These are phyloP conservation scores for Colletotrichum nymphaeae DNA, from an alignment of 2,329 filamentous ascomycete species.

Conservation along the genomic window DNA sequence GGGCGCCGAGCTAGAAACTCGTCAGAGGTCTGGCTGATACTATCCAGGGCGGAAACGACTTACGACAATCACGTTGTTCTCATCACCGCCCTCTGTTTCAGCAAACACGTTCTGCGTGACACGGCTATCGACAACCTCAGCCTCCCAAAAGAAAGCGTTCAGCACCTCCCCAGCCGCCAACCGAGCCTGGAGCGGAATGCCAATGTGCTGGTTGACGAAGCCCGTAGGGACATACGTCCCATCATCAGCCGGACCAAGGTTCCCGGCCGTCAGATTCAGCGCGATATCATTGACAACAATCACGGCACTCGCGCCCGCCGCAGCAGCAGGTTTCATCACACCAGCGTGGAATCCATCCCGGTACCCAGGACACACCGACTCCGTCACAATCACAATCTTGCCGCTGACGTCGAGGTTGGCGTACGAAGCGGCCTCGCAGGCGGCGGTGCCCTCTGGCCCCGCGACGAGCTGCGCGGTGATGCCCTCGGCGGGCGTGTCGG, in stretches of 20 bases:
- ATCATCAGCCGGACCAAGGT: constrained; percentile 41
- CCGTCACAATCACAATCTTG: constrained; percentile 47
- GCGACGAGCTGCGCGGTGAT: constrained; percentile 42
- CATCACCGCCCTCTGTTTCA: constrained; percentile 57
- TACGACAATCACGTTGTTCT: constrained; percentile 51
- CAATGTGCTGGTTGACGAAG: constrained; percentile 45
- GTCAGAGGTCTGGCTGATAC: neutral
- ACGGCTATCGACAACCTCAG: constrained; percentile 49
- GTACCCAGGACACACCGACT: constrained; percentile 43
- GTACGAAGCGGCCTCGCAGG: constrained; percentile 42
- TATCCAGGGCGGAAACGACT: neutral
- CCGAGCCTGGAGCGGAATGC: constrained; percentile 41
- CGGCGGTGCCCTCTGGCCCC: constrained; percentile 41
- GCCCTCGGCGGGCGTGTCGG: constrained; percentile 44
- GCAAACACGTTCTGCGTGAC: constrained; percentile 57
- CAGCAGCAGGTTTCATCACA: constrained; percentile 43
- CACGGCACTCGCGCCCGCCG: constrained; percentile 44
- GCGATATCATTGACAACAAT: constrained; percentile 45
- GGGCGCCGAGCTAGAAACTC: constrained; percentile 48
- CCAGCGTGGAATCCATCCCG: constrained; percentile 44
- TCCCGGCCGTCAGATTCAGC: constrained; percentile 44
- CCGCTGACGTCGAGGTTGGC: constrained; percentile 40
- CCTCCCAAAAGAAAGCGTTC: constrained; percentile 49
- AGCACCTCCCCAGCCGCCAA: constrained; percentile 47
- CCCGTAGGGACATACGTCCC: constrained; percentile 44